Conservation (phyloP, 495 filamentous ascomycete genomes). For the Penicillium fimorum region DNA sequence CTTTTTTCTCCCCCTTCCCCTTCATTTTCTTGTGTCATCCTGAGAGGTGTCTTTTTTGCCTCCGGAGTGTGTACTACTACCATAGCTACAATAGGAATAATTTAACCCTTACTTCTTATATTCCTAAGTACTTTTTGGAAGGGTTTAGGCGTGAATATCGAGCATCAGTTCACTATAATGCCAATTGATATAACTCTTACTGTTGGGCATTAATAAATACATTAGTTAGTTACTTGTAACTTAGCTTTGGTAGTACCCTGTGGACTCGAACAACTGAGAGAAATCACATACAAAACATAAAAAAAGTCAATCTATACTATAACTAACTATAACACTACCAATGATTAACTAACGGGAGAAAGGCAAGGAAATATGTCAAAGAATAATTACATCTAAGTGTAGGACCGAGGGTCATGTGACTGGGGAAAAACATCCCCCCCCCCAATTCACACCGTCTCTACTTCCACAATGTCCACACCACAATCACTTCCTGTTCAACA, state of each 20-base stretch:
- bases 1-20: slow-evolving; percentile 1
- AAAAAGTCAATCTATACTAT: not conserved
- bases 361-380: not conserved
- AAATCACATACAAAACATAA: not conserved
- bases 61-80: slow-evolving; percentile 4
- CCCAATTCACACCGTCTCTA: slow-evolving; percentile 6
- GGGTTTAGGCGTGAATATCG: not conserved
- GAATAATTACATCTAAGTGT: not conserved
- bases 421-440: slow-evolving; percentile 3
- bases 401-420: slow-evolving; percentile 12
- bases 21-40: slow-evolving; percentile 2
- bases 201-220: not conserved
- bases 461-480: not conserved
- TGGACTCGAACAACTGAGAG: not conserved
- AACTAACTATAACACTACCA: too few relatives aligned
- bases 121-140: not conserved
- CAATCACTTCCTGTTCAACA: not conserved
- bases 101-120: not conserved
- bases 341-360: not conserved
- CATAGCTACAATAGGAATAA: not conserved
- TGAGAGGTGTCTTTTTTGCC: not conserved
- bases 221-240: not conserved
- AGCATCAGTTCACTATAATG: not conserved
- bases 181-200: not conserved
- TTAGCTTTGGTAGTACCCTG: not conserved